These are phyloP conservation scores for Echeveria elegans DNA, from an alignment of 164 flowering plant genomes.

Conservation along the genomic window DNA sequence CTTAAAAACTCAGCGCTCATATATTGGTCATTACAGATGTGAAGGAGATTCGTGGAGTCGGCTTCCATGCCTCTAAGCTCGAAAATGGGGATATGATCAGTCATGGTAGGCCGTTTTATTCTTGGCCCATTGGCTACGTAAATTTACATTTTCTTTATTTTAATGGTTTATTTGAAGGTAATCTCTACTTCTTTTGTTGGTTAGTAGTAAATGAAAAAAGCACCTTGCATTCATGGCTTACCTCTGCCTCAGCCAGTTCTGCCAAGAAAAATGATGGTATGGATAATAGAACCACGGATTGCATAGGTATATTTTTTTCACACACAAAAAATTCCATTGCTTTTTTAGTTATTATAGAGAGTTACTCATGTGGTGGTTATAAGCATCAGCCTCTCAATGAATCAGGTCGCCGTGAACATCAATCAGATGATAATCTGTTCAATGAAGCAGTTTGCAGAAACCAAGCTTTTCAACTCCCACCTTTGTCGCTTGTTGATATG, in stretches of 20 bases:
- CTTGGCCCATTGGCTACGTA: background rate
- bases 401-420: conserved; percentile 15
- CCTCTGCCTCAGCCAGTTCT: conserved; percentile 29
- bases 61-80: conserved; percentile 82
- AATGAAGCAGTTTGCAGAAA: conserved; percentile 19
- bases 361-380: background rate
- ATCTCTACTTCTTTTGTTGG: background rate
- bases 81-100: conserved; percentile 49
- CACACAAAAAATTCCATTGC: background rate
- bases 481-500: conserved; percentile 59
- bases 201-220: conserved; percentile 43
- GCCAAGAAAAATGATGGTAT: background rate
- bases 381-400: conserved; percentile 12
- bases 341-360: background rate
- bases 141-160: background rate
- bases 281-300: background rate
- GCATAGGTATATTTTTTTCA: conserved; percentile 24
- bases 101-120: conserved; percentile 25
- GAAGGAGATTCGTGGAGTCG: conserved; percentile 78
- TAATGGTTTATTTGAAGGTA: background rate
- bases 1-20: background rate
- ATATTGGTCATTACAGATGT: conserved; percentile 39
- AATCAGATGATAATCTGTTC: conserved; percentile 14
- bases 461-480: conserved; percentile 35
- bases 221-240: conserved; percentile 59